Evolutionary conservation across 1,284 basidiomycete species (phyloP).

Genomic region (Marasmius sp.): DNA sequence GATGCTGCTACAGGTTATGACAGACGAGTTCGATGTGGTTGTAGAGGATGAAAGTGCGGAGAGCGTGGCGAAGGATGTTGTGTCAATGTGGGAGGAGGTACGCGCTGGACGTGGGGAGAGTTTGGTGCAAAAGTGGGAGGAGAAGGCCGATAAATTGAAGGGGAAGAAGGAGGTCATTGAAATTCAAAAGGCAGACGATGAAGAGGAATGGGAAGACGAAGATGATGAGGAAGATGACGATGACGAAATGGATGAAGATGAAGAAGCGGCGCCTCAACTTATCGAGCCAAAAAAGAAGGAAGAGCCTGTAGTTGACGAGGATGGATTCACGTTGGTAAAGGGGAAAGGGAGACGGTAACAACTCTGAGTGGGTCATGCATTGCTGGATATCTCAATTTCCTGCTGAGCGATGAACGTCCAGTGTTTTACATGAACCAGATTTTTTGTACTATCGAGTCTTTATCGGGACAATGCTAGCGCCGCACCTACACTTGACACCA

Average conservation of each 20-base stretch:
- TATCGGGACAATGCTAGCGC: constrained; percentile 29
- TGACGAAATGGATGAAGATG: background rate
- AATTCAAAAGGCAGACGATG: background rate
- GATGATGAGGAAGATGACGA: constrained; percentile 1
- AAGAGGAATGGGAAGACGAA: background rate
- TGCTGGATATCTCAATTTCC: background rate
- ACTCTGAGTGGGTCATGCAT: too few species aligned
- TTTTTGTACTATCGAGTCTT: background rate
- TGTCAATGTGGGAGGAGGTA: constrained; percentile 7
- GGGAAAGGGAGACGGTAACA: constrained; percentile 1
- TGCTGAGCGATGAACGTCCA: background rate
- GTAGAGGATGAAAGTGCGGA: constrained; percentile 14
- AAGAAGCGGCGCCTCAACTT: background rate
- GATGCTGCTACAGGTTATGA: constrained; percentile 11
- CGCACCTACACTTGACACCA: constrained; percentile 59
- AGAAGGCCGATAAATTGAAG: constrained; percentile 11
- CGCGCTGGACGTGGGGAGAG: constrained; percentile 3
- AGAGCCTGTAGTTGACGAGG: background rate
- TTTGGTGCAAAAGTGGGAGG: constrained; percentile 8
- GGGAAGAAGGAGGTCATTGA: background rate
- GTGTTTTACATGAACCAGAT: background rate
- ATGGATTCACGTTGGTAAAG: constrained; percentile 1
- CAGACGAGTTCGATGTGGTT: constrained; percentile 13
- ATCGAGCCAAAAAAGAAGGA: constrained; percentile 1
- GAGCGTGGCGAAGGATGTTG: constrained; percentile 12